phyloP scores from a whole-genome alignment of 1,284 basidiomycete genomes.

The Cystobasidiaceae sp. region DNA sequence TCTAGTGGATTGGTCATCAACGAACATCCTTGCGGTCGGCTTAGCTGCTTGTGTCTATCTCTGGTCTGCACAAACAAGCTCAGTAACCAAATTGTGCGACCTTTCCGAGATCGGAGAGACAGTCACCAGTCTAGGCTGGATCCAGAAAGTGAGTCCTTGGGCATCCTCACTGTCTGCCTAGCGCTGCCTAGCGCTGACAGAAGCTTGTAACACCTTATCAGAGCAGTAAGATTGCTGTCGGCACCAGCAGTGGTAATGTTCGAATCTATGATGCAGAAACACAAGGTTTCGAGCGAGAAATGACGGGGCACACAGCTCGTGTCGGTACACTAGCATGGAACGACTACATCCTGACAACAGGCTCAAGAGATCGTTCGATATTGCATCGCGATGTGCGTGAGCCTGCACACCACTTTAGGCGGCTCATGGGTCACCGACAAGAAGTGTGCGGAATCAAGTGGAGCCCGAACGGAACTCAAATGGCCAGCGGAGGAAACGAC shows the following conservation, averaged over 20 bases:
- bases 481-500: slow-evolving; percentile 96
- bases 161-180: too few relatives aligned
- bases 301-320: slow-evolving; percentile 76
- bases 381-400: slow-evolving; percentile 86
- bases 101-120: slow-evolving; percentile 55
- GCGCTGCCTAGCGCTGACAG: too few relatives aligned
- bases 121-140: slow-evolving; percentile 85
- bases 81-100: slow-evolving; percentile 88
- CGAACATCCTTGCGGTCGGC: slow-evolving; percentile 90
- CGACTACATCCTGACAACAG: slow-evolving; percentile 76
- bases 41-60: slow-evolving; percentile 88
- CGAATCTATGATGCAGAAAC: slow-evolving; percentile 90
- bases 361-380: slow-evolving; percentile 84
- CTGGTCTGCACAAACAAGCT: slow-evolving; percentile 91
- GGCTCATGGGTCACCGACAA: slow-evolving; percentile 78
- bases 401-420: slow-evolving; percentile 65
- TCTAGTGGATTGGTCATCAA: slow-evolving; percentile 93
- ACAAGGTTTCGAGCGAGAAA: slow-evolving; percentile 68
- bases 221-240: slow-evolving; percentile 85
- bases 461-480: slow-evolving; percentile 63
- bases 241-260: slow-evolving; percentile 77
- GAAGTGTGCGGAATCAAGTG: slow-evolving; percentile 96
- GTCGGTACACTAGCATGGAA: slow-evolving; percentile 96
- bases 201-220: too few relatives aligned
- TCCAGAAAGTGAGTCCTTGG: slow-evolving; percentile 74